Base-by-base conservation (phyloP, 345 rosid species). In the Turnera subulata region DNA sequence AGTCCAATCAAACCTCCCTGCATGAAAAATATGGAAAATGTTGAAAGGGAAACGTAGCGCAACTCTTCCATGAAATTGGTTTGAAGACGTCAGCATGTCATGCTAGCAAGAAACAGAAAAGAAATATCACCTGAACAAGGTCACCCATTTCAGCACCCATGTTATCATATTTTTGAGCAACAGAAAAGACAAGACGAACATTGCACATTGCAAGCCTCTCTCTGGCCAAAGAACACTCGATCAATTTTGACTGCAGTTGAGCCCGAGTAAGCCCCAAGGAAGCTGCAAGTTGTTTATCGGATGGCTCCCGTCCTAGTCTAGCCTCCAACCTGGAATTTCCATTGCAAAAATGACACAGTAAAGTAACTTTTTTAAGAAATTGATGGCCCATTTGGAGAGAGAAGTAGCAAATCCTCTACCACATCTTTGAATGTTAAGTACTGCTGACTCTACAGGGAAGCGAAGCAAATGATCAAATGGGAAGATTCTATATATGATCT, bases 171-270 rank as follows among this genome's bases (percentile, higher is more conserved):
- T 83, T 77, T 69, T 93, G 91, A 72, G 99, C 99, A 33, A 93
- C 89, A 19, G 96, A 86, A 91, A 93, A 74, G 65, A 93, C 99
- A 46, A 93, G 75, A 49, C 99, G 97, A 48, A 93, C 96, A 66
- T 93, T 93, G 78, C 91, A 86, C 99, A 93, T 93, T 50, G 96
- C 86, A 67, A 93, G 77, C 76, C 83, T 93, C 64, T 89, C 97
- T 71, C 85, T 86, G 0, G 99, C 99, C 74, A 93, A 65, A 64
- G 84, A 64, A 67, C 88, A 84, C 54, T 86, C 91, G 40, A 89
- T 83, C 65, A 68, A 53, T 58, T 66, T 74, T 45, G 97, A 75
- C 59, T 75, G 96, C 55, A 93, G 75, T 74, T 84, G 86, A 16
- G 88, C 47, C 15, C 86, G 83, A 67, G 96, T 79, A 54, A 93